Percentiles rank a stretch among this genome's conserved stretches.
Evolutionary conservation across 2,329 filamentous ascomycete species (phyloP).

Genomic region (Phyllosticta citriasiana): DNA sequence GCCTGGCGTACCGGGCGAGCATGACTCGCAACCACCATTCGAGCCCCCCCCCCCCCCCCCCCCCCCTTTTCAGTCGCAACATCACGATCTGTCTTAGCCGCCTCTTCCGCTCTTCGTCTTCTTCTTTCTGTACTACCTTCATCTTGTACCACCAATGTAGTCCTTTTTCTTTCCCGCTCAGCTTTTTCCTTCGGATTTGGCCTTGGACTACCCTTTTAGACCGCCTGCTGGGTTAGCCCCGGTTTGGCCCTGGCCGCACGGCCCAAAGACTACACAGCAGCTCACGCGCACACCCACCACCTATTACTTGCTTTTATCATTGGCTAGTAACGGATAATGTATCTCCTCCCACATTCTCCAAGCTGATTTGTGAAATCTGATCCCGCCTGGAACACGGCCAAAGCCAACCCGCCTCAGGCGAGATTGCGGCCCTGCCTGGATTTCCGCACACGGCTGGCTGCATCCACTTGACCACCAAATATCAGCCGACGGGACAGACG

Average conservation of each 20-base stretch:
- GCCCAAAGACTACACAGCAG: background rate
- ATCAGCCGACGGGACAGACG: background rate
- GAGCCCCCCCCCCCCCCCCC: background rate
- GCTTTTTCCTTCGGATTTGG: background rate
- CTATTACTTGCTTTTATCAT: background rate
- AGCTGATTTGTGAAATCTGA: background rate
- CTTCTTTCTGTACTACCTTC: background rate
- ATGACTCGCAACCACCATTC: background rate
- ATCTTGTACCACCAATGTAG: background rate
- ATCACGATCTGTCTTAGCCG: background rate
- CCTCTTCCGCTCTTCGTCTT: background rate
- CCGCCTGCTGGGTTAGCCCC: background rate
- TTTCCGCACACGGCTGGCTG: background rate
- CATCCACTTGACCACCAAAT: background rate
- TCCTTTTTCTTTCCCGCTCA: background rate
- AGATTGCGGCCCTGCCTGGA: background rate
- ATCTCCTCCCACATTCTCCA: background rate
- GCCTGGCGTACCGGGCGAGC: conserved; percentile 2
- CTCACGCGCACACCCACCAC: background rate
- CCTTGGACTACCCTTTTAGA: background rate
- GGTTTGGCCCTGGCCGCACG: background rate
- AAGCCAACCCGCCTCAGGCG: background rate
- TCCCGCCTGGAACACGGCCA: background rate
- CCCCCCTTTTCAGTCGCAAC: background rate
- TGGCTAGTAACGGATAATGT: background rate